Evolutionary conservation across 2,329 filamentous ascomycete species (phyloP), one percentile per base, ranked within the genome.

Genomic region (Chaetothyriales sp.): DNA sequence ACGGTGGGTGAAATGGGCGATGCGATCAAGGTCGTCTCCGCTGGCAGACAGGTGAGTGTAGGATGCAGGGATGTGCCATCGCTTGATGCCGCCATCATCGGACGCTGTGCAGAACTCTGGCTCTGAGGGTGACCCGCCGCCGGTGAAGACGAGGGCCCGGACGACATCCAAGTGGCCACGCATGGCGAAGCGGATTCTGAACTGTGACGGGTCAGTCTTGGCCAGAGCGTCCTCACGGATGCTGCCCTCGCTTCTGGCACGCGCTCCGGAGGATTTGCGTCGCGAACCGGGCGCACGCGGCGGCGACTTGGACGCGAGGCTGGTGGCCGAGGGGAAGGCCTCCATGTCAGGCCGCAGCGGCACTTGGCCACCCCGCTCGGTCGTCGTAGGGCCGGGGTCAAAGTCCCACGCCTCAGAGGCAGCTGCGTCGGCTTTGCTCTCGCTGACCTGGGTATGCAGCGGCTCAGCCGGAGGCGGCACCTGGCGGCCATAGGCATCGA

Each of bases 31-130:
- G 65, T 96, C 92, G 25, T 80, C 86, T 48, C 77, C 75, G 18
- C 75, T 76, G 57, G 72, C 77, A 10, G 66, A 69, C 5, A 68
- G 78, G 64, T 64, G 70, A 61, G 59, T 73, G 66, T 75, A 77
- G 43, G 85, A 82, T 18, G 79, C 78, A 8, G 92, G 92, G 53
- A 98, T 88, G 61, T 94, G 89, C 82, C 94, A 98, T 49, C 92
- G 80, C 68, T 98, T 98, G 65, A 98, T 85, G 60, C 90, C 84
- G 51, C 90, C 90, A 64, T 98, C 92, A 61, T 98, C 92, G 51
- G 90, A 87, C 47, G 86, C 87, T 2, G 90, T 98, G 68, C 90
- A 96, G 49, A 98, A 90, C 66, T 98, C 92, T 1, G 92, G 92
- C 64, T 98, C 92, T 2, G 86, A 87, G 2, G 89, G 89, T 62